Evolutionary conservation across 2,329 filamentous ascomycete species (phyloP), one percentile per base, ranked within the genome.

Genomic region (Apiospora saccharicola): DNA sequence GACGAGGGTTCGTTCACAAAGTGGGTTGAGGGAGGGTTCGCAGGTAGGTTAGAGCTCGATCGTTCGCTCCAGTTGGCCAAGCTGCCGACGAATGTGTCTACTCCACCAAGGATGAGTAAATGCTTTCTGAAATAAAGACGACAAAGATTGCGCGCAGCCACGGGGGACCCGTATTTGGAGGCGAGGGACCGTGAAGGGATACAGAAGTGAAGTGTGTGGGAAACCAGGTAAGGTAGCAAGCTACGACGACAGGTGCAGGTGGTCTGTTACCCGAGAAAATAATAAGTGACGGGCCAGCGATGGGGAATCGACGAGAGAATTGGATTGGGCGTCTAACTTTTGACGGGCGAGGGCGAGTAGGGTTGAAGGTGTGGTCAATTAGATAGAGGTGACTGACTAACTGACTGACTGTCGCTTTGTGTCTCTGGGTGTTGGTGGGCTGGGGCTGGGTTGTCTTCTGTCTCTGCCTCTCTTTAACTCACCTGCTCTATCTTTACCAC

Each of bases 231-330:
- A 51, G 49, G 49, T 51, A 51, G 49, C 49, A 24, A 24, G 49
- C 46, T 22, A 61, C 22, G 57, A 57, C 16, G 51, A 22, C 34
- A 61, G 53, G 30, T 61, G 51, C 26, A 61, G 53, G 34, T 64
- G 30, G 34, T 37, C 57, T 64, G 57, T 34, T 64, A 41, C 57
- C 34, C 34, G 57, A 14, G 57, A 64, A 64, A 64, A 64, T 16
- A 64, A 64, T 64, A 64, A 64, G 57, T 34, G 57, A 64, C 57
- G 57, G 53, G 53, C 53, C 53, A 64, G 53, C 53, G 30, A 64
- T 34, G 53, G 53, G 53, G 34, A 64, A 53, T 64, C 72, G 73
- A 61, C 70, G 49, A 68, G 70, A 70, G 68, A 72, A 68, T 68
- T 47, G 67, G 67, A 68, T 68, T 46, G 67, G 43, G 67, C 41